Conservation (phyloP, 805 yeast species). For the Ogataea paraovalis region DNA sequence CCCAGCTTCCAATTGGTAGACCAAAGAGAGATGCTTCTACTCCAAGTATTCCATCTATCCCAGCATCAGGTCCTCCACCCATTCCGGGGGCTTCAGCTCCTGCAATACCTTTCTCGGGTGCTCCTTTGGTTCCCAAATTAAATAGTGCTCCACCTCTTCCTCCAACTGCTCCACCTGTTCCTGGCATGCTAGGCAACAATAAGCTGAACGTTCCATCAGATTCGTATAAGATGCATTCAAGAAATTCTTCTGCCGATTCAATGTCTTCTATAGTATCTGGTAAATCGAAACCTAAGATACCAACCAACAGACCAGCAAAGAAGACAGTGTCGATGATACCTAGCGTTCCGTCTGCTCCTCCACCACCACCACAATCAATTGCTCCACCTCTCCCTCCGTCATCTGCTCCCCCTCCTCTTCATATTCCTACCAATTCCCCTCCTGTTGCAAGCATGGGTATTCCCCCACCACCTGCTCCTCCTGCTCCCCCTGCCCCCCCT, state of each 20-base stretch:
- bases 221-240: constrained; percentile 4
- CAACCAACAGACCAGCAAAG: constrained; percentile 16
- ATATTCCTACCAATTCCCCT: constrained; percentile 5
- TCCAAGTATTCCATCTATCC: constrained; percentile 13
- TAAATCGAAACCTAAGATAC: constrained; percentile 17
- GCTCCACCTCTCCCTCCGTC: constrained; percentile 22
- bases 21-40: constrained; percentile 1
- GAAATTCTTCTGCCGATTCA: constrained; percentile 11
- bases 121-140: constrained; percentile 22
- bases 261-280: constrained; percentile 10
- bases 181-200: constrained; percentile 1
- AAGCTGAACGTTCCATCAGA: constrained; percentile 4
- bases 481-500: constrained; percentile 14
- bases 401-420: constrained; percentile 11
- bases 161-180: constrained; percentile 4
- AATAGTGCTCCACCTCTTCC: constrained; percentile 7
- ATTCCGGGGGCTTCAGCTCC: constrained; percentile 24
- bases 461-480: not conserved
- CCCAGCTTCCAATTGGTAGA: constrained; percentile 4
- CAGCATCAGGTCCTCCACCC: constrained; percentile 15
- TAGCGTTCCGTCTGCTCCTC: constrained; percentile 5
- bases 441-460: constrained; percentile 1
- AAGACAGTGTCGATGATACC: not conserved
- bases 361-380: constrained; percentile 17
- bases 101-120: constrained; percentile 12